A percentile compares a stretch with the other conserved stretches of the same genome.
These are phyloP conservation scores for Thermomyces lanuginosus DNA, from an alignment of 2,329 filamentous ascomycete species.

Conservation along the genomic window DNA sequence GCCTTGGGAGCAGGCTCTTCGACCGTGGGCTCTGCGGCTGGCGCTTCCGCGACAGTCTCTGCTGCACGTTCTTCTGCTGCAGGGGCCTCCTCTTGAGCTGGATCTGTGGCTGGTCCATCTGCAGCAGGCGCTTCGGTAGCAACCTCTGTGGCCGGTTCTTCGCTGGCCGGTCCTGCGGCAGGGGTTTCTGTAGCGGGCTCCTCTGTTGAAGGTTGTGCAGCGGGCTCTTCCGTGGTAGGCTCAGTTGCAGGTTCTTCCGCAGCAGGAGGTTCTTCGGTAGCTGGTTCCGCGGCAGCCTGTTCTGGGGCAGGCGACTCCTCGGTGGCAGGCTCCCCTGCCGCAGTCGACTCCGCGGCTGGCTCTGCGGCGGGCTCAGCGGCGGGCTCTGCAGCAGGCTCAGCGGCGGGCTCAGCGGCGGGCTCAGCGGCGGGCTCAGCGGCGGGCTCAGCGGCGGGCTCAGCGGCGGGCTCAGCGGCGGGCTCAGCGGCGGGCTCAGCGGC, in stretches of 20 bases:
- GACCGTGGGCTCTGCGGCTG: slow-evolving; percentile 1
- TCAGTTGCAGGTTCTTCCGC: neutral
- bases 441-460: too few species aligned
- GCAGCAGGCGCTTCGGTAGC: slow-evolving; percentile 1
- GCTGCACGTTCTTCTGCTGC: slow-evolving; percentile 2
- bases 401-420: slow-evolving; percentile 8
- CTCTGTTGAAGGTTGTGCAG: neutral
- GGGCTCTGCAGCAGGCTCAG: slow-evolving; percentile 1
- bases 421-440: slow-evolving; percentile 4
- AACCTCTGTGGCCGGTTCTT: slow-evolving; percentile 1
- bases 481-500: too few species aligned
- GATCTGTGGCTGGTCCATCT: neutral
- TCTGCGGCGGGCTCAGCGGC: slow-evolving; percentile 3
- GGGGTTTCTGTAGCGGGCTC: neutral
- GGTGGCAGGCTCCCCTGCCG: slow-evolving; percentile 1
- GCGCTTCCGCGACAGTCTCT: neutral
- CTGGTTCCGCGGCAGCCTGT: neutral
- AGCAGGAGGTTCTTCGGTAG: neutral
- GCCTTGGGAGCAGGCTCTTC: slow-evolving; percentile 2
- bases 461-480: too few species aligned
- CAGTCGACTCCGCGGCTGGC: slow-evolving; percentile 1
- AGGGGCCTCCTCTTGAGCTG: neutral
- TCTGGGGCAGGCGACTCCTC: slow-evolving; percentile 2
- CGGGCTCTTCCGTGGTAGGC: neutral
- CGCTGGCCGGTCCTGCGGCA: neutral